These are phyloP conservation scores for Chlorencoelia australis DNA, from an alignment of 2,329 filamentous ascomycete genomes.

Conservation along the genomic window DNA sequence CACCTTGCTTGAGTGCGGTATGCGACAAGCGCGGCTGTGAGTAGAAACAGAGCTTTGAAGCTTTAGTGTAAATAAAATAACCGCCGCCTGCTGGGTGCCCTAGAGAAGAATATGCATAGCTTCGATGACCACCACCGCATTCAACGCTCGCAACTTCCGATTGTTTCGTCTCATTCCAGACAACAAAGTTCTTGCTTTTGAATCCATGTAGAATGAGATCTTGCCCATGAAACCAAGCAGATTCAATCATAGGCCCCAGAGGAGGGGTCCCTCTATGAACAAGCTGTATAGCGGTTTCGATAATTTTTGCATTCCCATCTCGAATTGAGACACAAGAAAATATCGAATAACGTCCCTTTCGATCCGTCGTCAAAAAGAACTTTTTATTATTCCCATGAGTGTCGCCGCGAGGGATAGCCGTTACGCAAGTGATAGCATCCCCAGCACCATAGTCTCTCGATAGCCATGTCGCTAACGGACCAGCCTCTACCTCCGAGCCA, in stretches of 20 bases:
- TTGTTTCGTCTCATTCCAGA: conserved; percentile 67
- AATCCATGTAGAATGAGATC: conserved; percentile 74
- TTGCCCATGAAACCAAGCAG: conserved; percentile 46
- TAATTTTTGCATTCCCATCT: too few relatives aligned
- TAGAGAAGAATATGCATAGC: conserved; percentile 46
- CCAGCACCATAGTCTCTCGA: conserved; percentile 20
- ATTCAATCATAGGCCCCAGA: conserved; percentile 68
- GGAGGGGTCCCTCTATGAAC: conserved; percentile 61
- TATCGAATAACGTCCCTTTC: conserved; percentile 68
- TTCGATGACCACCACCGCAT: conserved; percentile 77
- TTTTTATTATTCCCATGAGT: conserved; percentile 13
- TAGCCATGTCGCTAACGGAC: conserved; percentile 13
- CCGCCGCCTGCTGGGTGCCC: conserved; percentile 24
- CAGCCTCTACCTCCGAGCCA: conserved; percentile 14
- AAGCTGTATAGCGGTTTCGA: too few relatives aligned
- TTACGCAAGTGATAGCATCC: conserved; percentile 60
- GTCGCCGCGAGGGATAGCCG: conserved; percentile 31
- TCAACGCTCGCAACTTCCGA: conserved; percentile 62
- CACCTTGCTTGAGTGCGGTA: conserved; percentile 51
- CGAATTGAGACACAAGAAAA: too few relatives aligned
- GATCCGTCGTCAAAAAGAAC: conserved; percentile 63
- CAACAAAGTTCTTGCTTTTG: conserved; percentile 64
- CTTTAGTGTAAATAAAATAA: conserved; percentile 67
- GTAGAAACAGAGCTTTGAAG: conserved; percentile 39
- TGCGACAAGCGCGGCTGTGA: conserved; percentile 32